Conservation (phyloP, 306 rosid genomes). For the Vachellia pachyceras region DNA sequence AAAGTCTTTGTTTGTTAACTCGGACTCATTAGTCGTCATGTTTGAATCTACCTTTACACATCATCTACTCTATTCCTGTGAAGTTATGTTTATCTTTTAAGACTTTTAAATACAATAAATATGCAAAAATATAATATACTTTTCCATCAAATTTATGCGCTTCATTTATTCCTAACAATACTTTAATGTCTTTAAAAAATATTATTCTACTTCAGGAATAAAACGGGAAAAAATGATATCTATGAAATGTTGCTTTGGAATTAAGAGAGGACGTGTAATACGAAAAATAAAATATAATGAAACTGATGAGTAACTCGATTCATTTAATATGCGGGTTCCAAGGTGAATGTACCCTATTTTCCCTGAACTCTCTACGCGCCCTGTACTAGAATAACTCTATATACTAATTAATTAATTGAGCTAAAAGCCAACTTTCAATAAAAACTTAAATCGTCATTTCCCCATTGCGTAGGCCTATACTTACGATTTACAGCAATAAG, state of each 20-base stretch:
- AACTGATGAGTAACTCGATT: neutral
- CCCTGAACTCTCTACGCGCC: neutral
- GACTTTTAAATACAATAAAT: too few species aligned
- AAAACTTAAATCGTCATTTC: neutral
- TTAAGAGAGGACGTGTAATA: neutral
- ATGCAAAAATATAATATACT: neutral
- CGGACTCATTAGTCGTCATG: neutral
- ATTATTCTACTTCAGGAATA: neutral
- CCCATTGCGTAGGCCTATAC: neutral
- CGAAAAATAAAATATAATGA: neutral
- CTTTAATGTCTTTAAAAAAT: too few species aligned
- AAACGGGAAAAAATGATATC: too few species aligned
- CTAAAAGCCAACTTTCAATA: neutral
- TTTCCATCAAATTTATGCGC: neutral
- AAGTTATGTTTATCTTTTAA: too few species aligned
- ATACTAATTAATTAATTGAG: neutral
- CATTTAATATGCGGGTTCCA: neutral
- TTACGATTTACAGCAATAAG: neutral
- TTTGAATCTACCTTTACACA: neutral
- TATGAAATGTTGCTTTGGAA: too few species aligned
- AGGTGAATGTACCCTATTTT: neutral
- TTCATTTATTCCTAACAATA: neutral
- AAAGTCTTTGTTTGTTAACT: neutral
- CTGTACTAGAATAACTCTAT: neutral
- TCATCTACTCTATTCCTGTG: neutral